Evolutionary conservation across 768 basidiomycete species (phyloP).

Genomic region (Russula virescens): DNA sequence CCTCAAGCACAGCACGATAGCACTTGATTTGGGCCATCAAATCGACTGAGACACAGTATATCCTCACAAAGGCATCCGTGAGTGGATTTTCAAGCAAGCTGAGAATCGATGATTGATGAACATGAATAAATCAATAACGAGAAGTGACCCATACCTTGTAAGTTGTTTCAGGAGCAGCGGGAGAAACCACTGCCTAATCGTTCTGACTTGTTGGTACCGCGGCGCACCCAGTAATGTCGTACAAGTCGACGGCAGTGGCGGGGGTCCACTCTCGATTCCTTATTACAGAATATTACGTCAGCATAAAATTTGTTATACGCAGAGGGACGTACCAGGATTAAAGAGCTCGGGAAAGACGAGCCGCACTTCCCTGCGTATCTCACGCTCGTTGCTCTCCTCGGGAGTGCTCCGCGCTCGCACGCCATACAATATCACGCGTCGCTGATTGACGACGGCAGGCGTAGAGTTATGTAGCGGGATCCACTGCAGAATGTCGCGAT

Average conservation of each 20-base stretch:
- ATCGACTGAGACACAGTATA: conserved; percentile 53
- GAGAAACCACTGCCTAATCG: conserved; percentile 67
- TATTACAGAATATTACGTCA: background rate
- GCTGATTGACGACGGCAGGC: conserved; percentile 57
- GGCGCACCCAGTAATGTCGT: conserved; percentile 46
- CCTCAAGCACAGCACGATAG: conserved; percentile 66
- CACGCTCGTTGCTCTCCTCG: conserved; percentile 63
- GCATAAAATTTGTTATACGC: background rate
- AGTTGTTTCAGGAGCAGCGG: conserved; percentile 57
- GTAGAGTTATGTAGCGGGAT: conserved; percentile 62
- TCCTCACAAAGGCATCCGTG: conserved; percentile 37
- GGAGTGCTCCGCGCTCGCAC: conserved; percentile 61
- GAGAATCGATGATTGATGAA: background rate
- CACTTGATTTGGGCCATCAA: conserved; percentile 57
- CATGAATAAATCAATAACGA: background rate
- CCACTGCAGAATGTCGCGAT: conserved; percentile 63
- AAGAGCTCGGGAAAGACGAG: conserved; percentile 61
- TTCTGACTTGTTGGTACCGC: conserved; percentile 70
- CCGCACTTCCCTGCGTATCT: conserved; percentile 67
- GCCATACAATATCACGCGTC: conserved; percentile 65
- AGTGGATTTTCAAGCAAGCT: conserved; percentile 13
- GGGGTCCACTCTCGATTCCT: conserved; percentile 1
- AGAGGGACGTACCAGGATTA: conserved; percentile 13
- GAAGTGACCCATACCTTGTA: conserved; percentile 35
- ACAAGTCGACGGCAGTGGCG: conserved; percentile 38